These are phyloP conservation scores for Exobasidium rhododendri DNA, from an alignment of 1,284 basidiomycete genomes.

Conservation along the genomic window DNA sequence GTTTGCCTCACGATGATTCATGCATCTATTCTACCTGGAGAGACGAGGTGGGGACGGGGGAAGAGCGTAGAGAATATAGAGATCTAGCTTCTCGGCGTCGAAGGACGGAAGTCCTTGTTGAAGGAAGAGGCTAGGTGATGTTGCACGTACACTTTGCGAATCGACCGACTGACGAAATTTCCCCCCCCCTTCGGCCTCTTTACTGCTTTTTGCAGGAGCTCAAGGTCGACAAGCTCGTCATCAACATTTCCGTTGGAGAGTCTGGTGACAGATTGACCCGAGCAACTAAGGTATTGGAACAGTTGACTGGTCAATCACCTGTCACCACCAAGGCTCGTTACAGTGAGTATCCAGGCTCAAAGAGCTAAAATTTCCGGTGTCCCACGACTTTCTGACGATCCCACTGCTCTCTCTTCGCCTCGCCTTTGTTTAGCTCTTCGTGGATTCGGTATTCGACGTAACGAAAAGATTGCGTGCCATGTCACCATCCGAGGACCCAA, in stretches of 20 bases:
- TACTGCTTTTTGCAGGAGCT: constrained; percentile 66
- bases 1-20: not conserved
- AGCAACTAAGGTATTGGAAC: constrained; percentile 98
- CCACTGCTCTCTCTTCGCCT: not conserved
- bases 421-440: constrained; percentile 64
- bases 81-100: no score
- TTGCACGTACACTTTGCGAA: no score
- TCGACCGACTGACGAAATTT: no score
- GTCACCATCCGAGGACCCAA: constrained; percentile 99
- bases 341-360: constrained; percentile 60
- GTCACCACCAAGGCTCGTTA: constrained; percentile 99
- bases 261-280: constrained; percentile 98
- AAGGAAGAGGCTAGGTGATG: no score
- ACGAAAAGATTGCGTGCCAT: constrained; percentile 99
- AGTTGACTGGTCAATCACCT: constrained; percentile 98
- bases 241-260: constrained; percentile 99
- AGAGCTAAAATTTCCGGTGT: not conserved
- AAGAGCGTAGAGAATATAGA: no score
- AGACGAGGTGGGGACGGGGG: no score
- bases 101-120: no score
- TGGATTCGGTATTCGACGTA: constrained; percentile 97
- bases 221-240: constrained; percentile 97
- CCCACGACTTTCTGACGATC: no score
- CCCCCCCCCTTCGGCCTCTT: no score
- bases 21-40: not conserved